Base-by-base conservation (phyloP, 441 rosid genomes). In the Mallotus japonicus region DNA sequence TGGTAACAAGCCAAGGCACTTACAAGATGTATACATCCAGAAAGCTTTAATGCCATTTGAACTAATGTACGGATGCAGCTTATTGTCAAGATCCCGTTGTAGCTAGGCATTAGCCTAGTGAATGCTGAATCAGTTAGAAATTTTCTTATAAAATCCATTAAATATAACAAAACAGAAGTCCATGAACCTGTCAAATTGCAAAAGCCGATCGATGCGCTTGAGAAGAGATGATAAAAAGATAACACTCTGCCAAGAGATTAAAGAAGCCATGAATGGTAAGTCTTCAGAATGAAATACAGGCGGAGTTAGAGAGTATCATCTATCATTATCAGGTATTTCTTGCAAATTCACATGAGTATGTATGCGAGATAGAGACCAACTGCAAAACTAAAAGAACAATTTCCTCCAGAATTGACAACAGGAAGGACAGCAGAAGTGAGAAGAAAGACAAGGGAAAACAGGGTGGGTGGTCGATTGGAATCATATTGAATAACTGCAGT, bases 51-150 rank as follows among this genome's bases (percentile, higher is more conserved):
- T 24, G 99, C 97, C 82, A 90, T 87, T 77, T 88, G 97, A 51
- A 91, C 83, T 87, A 93, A 79, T 56, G 97, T 93, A 67, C 89
- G 88, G 73, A 93, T 93, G 89, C 99, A 96, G 87, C 98, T 92
- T 70, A 87, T 68, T 64, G 97, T 92, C 87, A 96, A 87, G 72
- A 92, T 89, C 74, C 99, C 98, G 74, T 90, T 96, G 86, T 92
- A 88, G 84, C 99, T 93, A 57, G 97, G 97, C 95, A 93, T 93
- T 83, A 96, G 79, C 92, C 98, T 95, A 76, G 72, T 57, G 77
- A 56, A 80, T 54, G 40, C 28, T 72, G 80, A 69, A 74, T 65
- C 60, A 80, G 72, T 72, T 60, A 69, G 32, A 42, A 71, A 42
- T 40, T 57, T 16, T 51, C 72, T 40, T 37, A 71, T 63, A 34